These are phyloP conservation scores for Boletellus dicymbophilus DNA, from an alignment of 1,284 basidiomycete genomes.

Conservation along the genomic window DNA sequence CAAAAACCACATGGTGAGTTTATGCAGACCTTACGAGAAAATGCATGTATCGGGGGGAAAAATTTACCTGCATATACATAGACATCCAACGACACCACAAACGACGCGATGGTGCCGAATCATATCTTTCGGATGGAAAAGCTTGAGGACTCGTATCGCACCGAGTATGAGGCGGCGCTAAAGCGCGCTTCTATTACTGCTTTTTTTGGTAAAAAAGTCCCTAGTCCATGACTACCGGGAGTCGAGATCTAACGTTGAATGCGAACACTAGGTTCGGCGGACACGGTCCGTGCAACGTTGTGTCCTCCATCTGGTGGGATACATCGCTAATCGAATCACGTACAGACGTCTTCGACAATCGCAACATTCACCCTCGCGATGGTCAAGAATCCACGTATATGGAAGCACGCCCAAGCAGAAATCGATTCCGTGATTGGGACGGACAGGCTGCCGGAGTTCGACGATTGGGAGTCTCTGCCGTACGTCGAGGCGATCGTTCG, in stretches of 20 bases:
- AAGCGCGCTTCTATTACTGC: constrained; percentile 6
- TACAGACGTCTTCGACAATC: constrained; percentile 8
- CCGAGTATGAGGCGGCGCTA: constrained; percentile 1
- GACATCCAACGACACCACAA: too few relatives aligned
- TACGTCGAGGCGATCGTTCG: constrained; percentile 38
- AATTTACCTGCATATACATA: too few relatives aligned
- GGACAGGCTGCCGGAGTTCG: constrained; percentile 38
- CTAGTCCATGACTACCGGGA: too few relatives aligned
- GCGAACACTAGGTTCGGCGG: constrained; percentile 4
- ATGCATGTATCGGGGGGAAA: too few relatives aligned
- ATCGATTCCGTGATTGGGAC: constrained; percentile 37
- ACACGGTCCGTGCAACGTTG: constrained; percentile 10
- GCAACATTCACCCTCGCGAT: constrained; percentile 32
- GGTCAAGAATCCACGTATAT: constrained; percentile 32
- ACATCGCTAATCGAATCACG: background rate
- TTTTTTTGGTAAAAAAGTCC: too few relatives aligned
- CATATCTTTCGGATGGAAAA: constrained; percentile 11
- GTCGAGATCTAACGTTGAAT: background rate
- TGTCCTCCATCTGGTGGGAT: background rate
- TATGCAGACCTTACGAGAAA: background rate
- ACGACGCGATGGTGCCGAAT: constrained; percentile 6
- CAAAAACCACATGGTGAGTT: constrained; percentile 9
- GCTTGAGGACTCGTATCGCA: background rate
- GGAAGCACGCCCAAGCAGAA: constrained; percentile 36
- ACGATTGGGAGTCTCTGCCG: constrained; percentile 36